Base-by-base conservation (phyloP, 805 yeast genomes). In the Candida corydali region DNA sequence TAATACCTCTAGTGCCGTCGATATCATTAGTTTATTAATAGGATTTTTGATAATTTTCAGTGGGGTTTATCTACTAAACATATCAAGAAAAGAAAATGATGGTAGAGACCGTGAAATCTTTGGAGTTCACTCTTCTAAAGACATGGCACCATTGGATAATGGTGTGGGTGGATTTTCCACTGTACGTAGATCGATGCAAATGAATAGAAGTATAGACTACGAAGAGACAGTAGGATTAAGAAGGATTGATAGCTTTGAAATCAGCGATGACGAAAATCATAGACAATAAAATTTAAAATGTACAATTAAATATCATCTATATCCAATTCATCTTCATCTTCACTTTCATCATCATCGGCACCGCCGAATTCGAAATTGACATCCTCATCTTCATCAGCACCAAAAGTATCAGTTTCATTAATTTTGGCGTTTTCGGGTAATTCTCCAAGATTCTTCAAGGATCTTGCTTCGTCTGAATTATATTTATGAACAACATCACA, bases 351-450 rank as follows among this genome's bases (percentile, higher is more conserved):
- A 41, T 78, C 88, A 46, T 85, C 87, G 44, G 86, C 95, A 57
- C 83, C 89, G 64, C 96, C 98, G 66, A 93, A 93, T 72, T 91
- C 98, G 66, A 91, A 88, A 78, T 91, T 91, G 62, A 88, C 95
- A 55, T 93, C 98, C 52, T 89, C 98, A 44, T 89, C 98, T 33
- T 88, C 94, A 51, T 88, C 98, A 62, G 81, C 91, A 60, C 95
- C 97, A 59, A 87, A 89, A 46, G 95, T 87, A 63, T 91, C 97
- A 48, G 95, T 88, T 74, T 93, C 98, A 68, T 91, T 89, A 64
- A 93, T 93, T 74, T 87, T 86, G 43, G 98, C 97, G 51, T 82
- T 76, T 65, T 93, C 98, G 45, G 99, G 99, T 54, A 93, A 76
- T 69, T 93, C 99, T 51, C 99, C 98, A 63, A 82, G 85, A 46